Conservation (phyloP, 1,139 yeast genomes). For the Groenewaldozyma sp. region DNA sequence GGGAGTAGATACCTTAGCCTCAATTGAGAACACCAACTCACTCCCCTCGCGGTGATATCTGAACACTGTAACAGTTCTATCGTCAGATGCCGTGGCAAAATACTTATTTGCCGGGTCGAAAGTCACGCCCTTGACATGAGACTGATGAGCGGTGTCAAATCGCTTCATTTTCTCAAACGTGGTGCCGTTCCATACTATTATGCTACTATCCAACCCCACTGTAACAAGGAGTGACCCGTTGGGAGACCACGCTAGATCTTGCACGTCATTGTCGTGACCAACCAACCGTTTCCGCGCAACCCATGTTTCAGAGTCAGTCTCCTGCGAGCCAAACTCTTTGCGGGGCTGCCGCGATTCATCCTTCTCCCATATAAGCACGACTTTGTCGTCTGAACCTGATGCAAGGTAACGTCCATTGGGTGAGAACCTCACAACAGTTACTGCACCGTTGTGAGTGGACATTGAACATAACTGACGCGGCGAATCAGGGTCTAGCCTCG, state of each 20-base stretch:
- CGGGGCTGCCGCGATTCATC: constrained; percentile 50
- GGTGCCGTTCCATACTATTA: constrained; percentile 86
- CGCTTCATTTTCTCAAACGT: constrained; percentile 86
- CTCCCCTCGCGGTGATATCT: constrained; percentile 69
- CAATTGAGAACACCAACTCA: constrained; percentile 77
- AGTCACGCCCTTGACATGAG: constrained; percentile 92
- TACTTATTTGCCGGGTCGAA: constrained; percentile 97
- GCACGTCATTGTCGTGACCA: constrained; percentile 96
- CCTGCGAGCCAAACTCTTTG: constrained; percentile 41
- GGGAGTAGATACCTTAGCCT: constrained; percentile 73
- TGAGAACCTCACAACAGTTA: constrained; percentile 82
- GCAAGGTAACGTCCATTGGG: constrained; percentile 90
- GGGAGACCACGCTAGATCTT: constrained; percentile 97
- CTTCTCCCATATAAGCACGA: constrained; percentile 84
- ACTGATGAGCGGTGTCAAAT: constrained; percentile 76
- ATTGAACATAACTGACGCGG: constrained; percentile 29
- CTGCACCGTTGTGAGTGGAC: constrained; percentile 59
- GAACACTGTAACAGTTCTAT: constrained; percentile 78
- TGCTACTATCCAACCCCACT: constrained; percentile 86
- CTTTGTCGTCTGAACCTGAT: constrained; percentile 90
- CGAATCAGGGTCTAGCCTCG: too few species aligned
- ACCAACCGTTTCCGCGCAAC: constrained; percentile 82
- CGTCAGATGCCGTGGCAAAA: constrained; percentile 95
- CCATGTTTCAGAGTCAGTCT: constrained; percentile 82
- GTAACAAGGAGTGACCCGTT: constrained; percentile 84